Evolutionary conservation across 2,329 filamentous ascomycete species (phyloP), one percentile per base, ranked within the genome.

Genomic region (Fusarium abutilonis): DNA sequence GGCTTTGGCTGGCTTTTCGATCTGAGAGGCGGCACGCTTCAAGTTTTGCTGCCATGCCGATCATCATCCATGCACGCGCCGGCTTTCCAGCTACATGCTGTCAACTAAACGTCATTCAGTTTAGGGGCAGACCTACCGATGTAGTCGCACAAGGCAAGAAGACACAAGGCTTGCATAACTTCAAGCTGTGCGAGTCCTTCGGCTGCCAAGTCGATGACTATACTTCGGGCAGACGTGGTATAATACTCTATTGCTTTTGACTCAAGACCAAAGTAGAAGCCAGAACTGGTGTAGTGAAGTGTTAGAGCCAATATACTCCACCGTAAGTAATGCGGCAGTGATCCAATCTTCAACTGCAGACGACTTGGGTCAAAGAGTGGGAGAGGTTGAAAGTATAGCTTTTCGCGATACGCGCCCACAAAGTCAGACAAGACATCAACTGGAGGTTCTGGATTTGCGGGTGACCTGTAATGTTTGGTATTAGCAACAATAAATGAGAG

Each of bases 41-140:
- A 0, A 70, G 40, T 28, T 69, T 65, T 2, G 63, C 60, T 5
- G 51, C 60, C 17, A 64, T 65, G 0, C 67, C 67, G 1, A 70
- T 63, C 32, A 67, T 67, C 67, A 70, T 70, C 67, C 67, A 70
- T 2, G 67, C 63, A 4, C 67, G 60, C 0, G 52, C 40, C 4
- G 55, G 6, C 6, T 68, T 62, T 0, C 67, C 65, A 14, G 56
- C 67, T 70, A 9, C 0, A 6, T 10, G 0, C 4, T 29, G 9
- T n/a, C 9, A 2, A 8, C 19, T 2, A 21, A 2, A 4, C 1
- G 1, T 11, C 23, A 3, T 2, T 2, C 1, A 14, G 1, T 5
- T n/a, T 6, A 1, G 2, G 1, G 5, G 0, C 3, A 1, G 0
- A 36, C 60, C 9, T 34, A 70, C 67, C 53, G 1, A 68, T 60